phyloP scores from a whole-genome alignment of 306 rosid species.

The Rosa rugosa region DNA sequence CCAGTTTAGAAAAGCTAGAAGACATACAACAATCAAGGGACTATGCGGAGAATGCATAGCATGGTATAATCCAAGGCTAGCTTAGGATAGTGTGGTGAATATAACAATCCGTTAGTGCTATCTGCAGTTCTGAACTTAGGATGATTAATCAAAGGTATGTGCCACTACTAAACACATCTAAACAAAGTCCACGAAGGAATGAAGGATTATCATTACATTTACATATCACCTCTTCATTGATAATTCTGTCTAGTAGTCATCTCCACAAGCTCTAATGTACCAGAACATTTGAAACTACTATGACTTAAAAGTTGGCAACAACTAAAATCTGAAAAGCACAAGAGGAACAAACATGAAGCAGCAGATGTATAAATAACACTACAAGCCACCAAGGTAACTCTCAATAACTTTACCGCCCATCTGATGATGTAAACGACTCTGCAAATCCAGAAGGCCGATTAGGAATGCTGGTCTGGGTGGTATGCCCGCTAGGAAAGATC shows the following conservation, averaged over 20 bases:
- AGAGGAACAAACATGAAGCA: not conserved
- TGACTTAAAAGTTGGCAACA: not conserved
- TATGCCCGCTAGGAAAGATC: slow-evolving; percentile 29
- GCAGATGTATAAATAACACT: not conserved
- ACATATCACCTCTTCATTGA: too few relatives aligned
- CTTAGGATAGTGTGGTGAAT: too few relatives aligned
- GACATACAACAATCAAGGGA: too few relatives aligned
- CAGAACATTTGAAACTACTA: not conserved
- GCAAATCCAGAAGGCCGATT: slow-evolving; percentile 52
- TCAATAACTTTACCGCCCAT: slow-evolving; percentile 44
- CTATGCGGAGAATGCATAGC: too few relatives aligned
- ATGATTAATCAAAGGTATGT: too few relatives aligned
- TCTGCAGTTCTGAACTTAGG: too few relatives aligned
- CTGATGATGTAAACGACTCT: slow-evolving; percentile 43
- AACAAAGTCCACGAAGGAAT: too few relatives aligned
- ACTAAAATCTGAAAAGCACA: not conserved
- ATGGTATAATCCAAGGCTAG: too few relatives aligned
- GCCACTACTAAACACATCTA: too few relatives aligned
- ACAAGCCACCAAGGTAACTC: not conserved
- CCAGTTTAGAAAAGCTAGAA: too few relatives aligned
- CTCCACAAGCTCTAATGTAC: not conserved
- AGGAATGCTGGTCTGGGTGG: slow-evolving; percentile 62
- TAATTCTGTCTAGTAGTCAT: not conserved
- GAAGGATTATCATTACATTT: too few relatives aligned
- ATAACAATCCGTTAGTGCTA: too few relatives aligned